A percentile compares a stretch with the other conserved stretches of the same genome.
Conservation (phyloP, 352 stramenopile genomes). For the Albugo candida region DNA sequence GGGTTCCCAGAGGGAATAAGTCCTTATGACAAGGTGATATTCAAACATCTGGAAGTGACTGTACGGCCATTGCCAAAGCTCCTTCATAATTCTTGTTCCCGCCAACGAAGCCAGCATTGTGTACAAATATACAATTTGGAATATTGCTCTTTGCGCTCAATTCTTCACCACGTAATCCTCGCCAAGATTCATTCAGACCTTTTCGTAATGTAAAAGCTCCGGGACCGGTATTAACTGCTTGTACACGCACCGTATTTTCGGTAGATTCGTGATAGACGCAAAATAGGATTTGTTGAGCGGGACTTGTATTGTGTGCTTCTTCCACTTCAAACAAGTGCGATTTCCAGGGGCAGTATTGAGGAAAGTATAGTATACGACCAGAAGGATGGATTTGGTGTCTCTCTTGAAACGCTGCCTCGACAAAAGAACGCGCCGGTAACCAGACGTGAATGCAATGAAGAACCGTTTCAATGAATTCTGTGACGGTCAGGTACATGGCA, state of each 20-base stretch:
- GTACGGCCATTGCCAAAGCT: conserved; percentile 86
- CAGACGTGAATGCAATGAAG: conserved; percentile 84
- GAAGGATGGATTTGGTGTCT: conserved; percentile 81
- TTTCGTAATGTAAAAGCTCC: conserved; percentile 88
- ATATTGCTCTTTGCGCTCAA: conserved; percentile 80
- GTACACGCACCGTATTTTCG: conserved; percentile 87
- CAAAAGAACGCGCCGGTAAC: conserved; percentile 85
- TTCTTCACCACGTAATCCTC: conserved; percentile 87
- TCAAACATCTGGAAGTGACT: conserved; percentile 11
- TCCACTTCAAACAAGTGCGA: conserved; percentile 94
- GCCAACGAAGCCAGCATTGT: conserved; percentile 97
- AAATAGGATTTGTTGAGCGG: conserved; percentile 84
- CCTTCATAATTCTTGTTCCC: conserved; percentile 92
- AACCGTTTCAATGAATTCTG: conserved; percentile 88
- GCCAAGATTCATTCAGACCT: conserved; percentile 80
- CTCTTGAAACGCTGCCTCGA: conserved; percentile 78
- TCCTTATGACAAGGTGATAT: too few relatives aligned
- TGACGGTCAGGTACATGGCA: conserved; percentile 86
- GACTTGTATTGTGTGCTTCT: neutral
- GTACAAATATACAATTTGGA: conserved; percentile 89
- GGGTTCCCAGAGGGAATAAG: too few relatives aligned
- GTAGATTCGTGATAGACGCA: conserved; percentile 91
- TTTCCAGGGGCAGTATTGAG: conserved; percentile 89
- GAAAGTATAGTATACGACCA: conserved; percentile 87
- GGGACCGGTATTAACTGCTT: conserved; percentile 88